Percentiles rank a stretch among this genome's conserved stretches.
Conservation (phyloP, 2,329 filamentous ascomycete genomes). For the Colletotrichum agaves region DNA sequence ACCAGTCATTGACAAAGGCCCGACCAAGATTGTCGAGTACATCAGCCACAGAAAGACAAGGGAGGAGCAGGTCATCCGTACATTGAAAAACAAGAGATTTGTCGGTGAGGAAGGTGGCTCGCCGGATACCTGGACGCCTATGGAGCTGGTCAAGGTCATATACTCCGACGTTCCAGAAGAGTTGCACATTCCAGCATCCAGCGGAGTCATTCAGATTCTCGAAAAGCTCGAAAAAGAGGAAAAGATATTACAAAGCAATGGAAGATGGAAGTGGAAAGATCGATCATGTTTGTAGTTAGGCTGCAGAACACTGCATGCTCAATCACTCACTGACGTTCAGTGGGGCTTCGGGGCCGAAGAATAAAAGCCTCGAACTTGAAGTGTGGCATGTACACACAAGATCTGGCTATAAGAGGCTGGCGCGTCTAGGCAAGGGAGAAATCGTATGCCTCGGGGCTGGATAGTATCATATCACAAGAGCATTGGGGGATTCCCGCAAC, state of each 20-base stretch:
- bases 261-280: conserved; percentile 56
- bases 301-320: too few relatives aligned
- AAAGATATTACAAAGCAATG: conserved; percentile 60
- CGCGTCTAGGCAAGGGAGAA: neutral
- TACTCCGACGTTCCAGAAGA: conserved; percentile 83
- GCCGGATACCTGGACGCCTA: conserved; percentile 68
- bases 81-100: conserved; percentile 57
- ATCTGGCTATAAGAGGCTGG: neutral
- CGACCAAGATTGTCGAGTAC: conserved; percentile 80
- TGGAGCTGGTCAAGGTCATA: conserved; percentile 89
- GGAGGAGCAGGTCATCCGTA: conserved; percentile 79
- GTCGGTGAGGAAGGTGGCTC: conserved; percentile 37
- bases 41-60: conserved; percentile 82
- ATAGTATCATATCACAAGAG: neutral
- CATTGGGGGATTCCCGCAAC: neutral
- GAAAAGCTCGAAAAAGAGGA: conserved; percentile 81
- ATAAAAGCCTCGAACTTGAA: neutral
- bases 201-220: conserved; percentile 81
- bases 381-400: neutral
- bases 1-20: conserved; percentile 77
- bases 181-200: conserved; percentile 79
- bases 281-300: conserved; percentile 52
- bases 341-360: conserved; percentile 2
- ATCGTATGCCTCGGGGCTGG: neutral
- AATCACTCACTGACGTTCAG: neutral